These are phyloP conservation scores for Dittrichia graveolens DNA, from an alignment of 129 eudicot genomes.

Conservation along the genomic window DNA sequence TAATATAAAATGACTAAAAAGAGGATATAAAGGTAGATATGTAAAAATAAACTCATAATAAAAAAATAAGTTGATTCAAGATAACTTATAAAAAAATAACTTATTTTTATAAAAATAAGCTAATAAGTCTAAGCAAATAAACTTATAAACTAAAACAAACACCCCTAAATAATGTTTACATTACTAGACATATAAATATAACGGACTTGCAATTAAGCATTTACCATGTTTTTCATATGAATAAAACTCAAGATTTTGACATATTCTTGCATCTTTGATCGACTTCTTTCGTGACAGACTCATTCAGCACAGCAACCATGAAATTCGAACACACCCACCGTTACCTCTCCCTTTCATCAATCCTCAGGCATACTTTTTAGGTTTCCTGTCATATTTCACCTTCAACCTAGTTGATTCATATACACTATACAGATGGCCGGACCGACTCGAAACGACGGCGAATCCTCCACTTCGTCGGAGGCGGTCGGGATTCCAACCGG, in stretches of 20 bases:
- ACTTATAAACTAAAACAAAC: no score
- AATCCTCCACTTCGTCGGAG: conserved; percentile 43
- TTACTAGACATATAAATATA: no score
- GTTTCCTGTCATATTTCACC: conserved; percentile 3
- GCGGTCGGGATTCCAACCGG: conserved; percentile 74
- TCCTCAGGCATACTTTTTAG: conserved; percentile 6
- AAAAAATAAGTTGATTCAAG: no score
- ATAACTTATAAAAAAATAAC: no score
- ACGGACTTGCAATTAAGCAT: no score
- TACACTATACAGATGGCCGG: conserved; percentile 47
- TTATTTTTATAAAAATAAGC: no score
- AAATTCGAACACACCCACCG: conserved; percentile 29
- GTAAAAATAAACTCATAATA: no score
- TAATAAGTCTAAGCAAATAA: no score
- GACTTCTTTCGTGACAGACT: conserved; percentile 33
- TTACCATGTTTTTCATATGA: no score
- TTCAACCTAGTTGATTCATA: conserved; percentile 9
- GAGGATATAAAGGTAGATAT: no score
- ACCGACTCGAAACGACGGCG: conserved; percentile 46
- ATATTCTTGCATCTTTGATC: conserved; percentile 17
- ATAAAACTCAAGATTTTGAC: conserved; percentile 19
- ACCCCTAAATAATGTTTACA: no score
- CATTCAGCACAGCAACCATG: conserved; percentile 44
- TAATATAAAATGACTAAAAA: no score
- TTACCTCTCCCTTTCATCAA: conserved; percentile 20